phyloP scores from a whole-genome alignment of 2,329 filamentous ascomycete genomes.

The Alternaria infectoria region DNA sequence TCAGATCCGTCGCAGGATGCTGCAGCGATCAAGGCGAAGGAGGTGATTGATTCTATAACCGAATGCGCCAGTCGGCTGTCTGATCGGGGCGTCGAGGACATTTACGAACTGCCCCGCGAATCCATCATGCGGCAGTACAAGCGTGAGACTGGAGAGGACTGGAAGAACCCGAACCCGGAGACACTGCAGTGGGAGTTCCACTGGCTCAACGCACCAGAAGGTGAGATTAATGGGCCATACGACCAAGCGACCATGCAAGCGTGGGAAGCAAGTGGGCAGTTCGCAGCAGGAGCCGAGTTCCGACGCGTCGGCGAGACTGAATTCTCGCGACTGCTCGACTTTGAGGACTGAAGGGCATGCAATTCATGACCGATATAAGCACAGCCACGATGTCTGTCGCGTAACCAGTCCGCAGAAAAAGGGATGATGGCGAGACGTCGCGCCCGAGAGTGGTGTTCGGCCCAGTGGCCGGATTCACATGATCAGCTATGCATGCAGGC shows the following conservation, averaged over 20 bases:
- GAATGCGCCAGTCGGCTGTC: constrained; percentile 88
- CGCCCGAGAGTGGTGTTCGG: not conserved
- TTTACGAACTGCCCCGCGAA: constrained; percentile 90
- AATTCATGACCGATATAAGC: not conserved
- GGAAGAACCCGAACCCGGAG: constrained; percentile 64
- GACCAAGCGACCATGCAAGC: constrained; percentile 84
- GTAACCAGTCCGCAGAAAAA: not conserved
- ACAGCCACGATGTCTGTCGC: not conserved
- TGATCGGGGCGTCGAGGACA: constrained; percentile 81
- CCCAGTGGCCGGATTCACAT: constrained; percentile 27
- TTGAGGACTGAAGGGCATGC: constrained; percentile 30
- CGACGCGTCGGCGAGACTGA: constrained; percentile 50
- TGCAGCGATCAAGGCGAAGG: constrained; percentile 71
- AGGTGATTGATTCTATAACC: constrained; percentile 81
- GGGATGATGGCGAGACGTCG: not conserved
- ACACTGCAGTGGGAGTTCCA: constrained; percentile 81
- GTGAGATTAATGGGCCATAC: constrained; percentile 82
- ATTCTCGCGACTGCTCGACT: constrained; percentile 53
- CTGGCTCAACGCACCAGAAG: constrained; percentile 89
- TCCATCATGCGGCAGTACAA: constrained; percentile 81
- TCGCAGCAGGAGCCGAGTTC: constrained; percentile 80
- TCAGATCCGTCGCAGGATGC: constrained; percentile 65
- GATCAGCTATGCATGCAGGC: constrained; percentile 37
- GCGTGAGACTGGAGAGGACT: constrained; percentile 85
- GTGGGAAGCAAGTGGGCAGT: constrained; percentile 92